Percentiles rank a stretch among this genome's conserved stretches.
These are phyloP conservation scores for Aspergillus glaucus DNA, from an alignment of 2,329 filamentous ascomycete species.

Conservation along the genomic window DNA sequence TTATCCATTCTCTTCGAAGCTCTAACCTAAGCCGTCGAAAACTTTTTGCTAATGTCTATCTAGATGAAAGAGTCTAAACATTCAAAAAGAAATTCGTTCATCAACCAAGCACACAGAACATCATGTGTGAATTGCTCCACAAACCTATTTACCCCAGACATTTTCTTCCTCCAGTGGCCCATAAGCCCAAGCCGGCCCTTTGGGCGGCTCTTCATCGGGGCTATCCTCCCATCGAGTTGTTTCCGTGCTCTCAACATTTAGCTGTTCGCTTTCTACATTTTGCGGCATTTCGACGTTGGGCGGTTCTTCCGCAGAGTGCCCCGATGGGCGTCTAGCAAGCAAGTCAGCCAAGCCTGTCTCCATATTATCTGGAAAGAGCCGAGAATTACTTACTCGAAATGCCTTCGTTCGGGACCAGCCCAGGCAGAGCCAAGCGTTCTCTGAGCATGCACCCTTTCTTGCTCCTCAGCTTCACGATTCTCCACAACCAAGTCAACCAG, in stretches of 20 bases:
- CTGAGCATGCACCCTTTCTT: slow-evolving; percentile 55
- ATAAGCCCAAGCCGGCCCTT: slow-evolving; percentile 19
- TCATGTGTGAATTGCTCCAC: too few relatives aligned
- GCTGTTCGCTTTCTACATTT: slow-evolving; percentile 3
- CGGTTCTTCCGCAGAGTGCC: slow-evolving; percentile 24
- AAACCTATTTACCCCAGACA: slow-evolving; percentile 25
- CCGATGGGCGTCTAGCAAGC: slow-evolving; percentile 24
- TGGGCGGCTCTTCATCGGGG: slow-evolving; percentile 4
- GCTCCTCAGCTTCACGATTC: slow-evolving; percentile 55
- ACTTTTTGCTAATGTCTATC: too few relatives aligned
- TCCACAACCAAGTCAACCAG: slow-evolving; percentile 63
- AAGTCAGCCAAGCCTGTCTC: background rate
- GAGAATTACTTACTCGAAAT: slow-evolving; percentile 25
- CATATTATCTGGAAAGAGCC: background rate
- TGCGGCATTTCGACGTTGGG: slow-evolving; percentile 3
- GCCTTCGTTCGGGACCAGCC: slow-evolving; percentile 43
- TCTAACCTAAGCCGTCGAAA: too few relatives aligned
- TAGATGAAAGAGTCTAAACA: too few relatives aligned
- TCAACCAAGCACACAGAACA: too few relatives aligned
- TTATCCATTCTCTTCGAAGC: too few relatives aligned
- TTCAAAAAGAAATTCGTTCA: too few relatives aligned
- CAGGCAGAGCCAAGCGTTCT: slow-evolving; percentile 58
- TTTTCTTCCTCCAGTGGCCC: slow-evolving; percentile 33
- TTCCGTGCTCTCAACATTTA: background rate
- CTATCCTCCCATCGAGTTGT: background rate